Evolutionary conservation across 495 filamentous ascomycete genomes (phyloP).

Genomic region (Acidiella bohemica): DNA sequence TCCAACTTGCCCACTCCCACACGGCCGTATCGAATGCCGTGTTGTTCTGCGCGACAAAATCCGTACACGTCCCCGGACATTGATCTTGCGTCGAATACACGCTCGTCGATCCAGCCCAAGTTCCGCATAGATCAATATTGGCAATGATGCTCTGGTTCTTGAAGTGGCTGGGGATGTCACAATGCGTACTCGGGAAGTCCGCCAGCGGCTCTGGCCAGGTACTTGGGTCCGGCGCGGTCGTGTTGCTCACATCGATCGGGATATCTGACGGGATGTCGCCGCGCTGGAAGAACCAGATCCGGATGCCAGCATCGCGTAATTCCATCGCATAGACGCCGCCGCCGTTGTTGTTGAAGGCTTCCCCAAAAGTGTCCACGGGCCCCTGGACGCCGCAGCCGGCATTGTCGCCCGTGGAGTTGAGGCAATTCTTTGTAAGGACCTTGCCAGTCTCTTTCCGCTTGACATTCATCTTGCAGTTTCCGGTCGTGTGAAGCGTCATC

Average conservation of each 20-base stretch:
- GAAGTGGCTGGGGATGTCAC: slow-evolving; percentile 36
- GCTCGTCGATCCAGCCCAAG: slow-evolving; percentile 26
- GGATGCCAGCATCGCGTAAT: slow-evolving; percentile 34
- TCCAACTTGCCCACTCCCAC: slow-evolving; percentile 40
- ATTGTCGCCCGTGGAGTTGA: slow-evolving; percentile 29
- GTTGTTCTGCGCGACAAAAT: slow-evolving; percentile 33
- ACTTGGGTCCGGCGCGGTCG: slow-evolving; percentile 32
- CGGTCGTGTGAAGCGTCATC: slow-evolving; percentile 34
- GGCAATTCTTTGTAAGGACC: slow-evolving; percentile 25
- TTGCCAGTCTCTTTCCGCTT: slow-evolving; percentile 31
- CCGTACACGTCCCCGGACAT: slow-evolving; percentile 34
- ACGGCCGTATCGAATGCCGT: slow-evolving; percentile 33
- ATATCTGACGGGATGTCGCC: slow-evolving; percentile 26
- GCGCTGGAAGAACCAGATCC: slow-evolving; percentile 38
- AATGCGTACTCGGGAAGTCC: slow-evolving; percentile 40
- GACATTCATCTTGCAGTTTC: slow-evolving; percentile 34
- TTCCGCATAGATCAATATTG: slow-evolving; percentile 40
- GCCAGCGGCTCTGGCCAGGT: slow-evolving; percentile 36
- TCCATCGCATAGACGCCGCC: slow-evolving; percentile 40
- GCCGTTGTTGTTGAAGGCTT: slow-evolving; percentile 34
- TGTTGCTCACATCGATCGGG: slow-evolving; percentile 24
- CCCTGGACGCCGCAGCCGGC: slow-evolving; percentile 36
- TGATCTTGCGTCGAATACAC: slow-evolving; percentile 31
- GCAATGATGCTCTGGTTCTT: slow-evolving; percentile 39
- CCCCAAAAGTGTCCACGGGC: slow-evolving; percentile 28